A percentile compares a stretch with the other conserved stretches of the same genome.
Conservation (phyloP, 2,329 filamentous ascomycete genomes). For the Apiospora phragmitis region DNA sequence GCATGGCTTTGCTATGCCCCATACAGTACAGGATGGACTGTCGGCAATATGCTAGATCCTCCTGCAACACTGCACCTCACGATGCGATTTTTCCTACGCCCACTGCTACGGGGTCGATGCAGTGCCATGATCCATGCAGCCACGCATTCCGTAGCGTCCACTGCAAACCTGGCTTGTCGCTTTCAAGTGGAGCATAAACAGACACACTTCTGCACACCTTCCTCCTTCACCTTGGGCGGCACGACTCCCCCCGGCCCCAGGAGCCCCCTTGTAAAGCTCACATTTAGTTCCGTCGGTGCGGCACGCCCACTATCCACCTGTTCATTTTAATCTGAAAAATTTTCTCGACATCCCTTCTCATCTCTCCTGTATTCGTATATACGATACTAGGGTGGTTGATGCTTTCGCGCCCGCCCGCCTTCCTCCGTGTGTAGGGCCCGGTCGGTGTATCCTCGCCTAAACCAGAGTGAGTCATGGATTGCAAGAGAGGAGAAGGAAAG, state of each 20-base stretch:
- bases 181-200: not conserved
- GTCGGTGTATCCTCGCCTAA: not conserved
- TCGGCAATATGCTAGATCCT: slow-evolving; percentile 5
- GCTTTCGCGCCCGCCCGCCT: slow-evolving; percentile 22
- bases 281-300: slow-evolving; percentile 19
- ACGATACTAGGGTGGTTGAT: slow-evolving; percentile 17
- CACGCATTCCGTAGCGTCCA: slow-evolving; percentile 12
- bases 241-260: slow-evolving; percentile 4
- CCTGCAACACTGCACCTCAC: slow-evolving; percentile 10
- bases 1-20: slow-evolving; percentile 8
- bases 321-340: slow-evolving; percentile 28
- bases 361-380: slow-evolving; percentile 14
- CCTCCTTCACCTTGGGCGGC: slow-evolving; percentile 7
- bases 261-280: slow-evolving; percentile 15
- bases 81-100: slow-evolving; percentile 29
- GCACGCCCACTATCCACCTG: slow-evolving; percentile 17
- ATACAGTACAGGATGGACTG: slow-evolving; percentile 18
- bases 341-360: slow-evolving; percentile 17
- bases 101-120: slow-evolving; percentile 36
- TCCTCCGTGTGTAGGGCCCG: not conserved
- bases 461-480: not conserved
- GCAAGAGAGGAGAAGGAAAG: not conserved
- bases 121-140: slow-evolving; percentile 17
- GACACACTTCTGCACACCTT: not conserved
- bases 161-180: not conserved